Percentiles rank a stretch among this genome's conserved stretches.
Evolutionary conservation across 306 rosid genomes (phyloP).

Genomic region (Malus sylvestris): DNA sequence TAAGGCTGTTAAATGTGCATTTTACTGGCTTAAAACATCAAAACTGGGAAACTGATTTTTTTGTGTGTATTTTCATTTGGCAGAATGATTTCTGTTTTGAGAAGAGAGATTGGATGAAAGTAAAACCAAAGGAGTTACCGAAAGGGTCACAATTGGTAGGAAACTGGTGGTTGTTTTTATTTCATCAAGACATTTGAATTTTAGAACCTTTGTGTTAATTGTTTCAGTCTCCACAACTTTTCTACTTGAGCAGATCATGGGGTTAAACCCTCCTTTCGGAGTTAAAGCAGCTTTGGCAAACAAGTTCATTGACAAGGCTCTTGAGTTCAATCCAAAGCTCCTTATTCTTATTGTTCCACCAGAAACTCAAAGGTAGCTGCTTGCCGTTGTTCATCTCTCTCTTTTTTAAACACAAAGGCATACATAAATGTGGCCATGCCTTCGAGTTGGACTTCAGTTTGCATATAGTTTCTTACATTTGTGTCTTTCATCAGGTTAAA

Average conservation of each 20-base stretch:
- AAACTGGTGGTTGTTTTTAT: conserved; percentile 9
- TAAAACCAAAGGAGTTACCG: conserved; percentile 63
- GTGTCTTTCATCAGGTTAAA: conserved; percentile 44
- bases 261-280: conserved; percentile 93
- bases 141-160: conserved; percentile 64
- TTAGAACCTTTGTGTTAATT: not conserved
- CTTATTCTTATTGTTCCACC: conserved; percentile 75
- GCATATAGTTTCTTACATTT: conserved; percentile 16
- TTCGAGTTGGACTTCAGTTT: not conserved
- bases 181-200: conserved; percentile 5
- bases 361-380: conserved; percentile 60
- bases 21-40: not conserved
- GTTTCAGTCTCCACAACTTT: not conserved
- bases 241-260: conserved; percentile 67
- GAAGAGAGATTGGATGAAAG: conserved; percentile 84
- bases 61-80: conserved; percentile 9
- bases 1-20: not conserved
- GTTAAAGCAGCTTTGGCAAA: conserved; percentile 67
- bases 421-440: not conserved
- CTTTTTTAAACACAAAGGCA: not conserved
- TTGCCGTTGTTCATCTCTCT: not conserved
- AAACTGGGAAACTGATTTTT: not conserved
- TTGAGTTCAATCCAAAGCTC: conserved; percentile 71
- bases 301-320: conserved; percentile 75
- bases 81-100: conserved; percentile 90